Evolutionary conservation across 2,329 filamentous ascomycete genomes (phyloP).

Genomic region (Mollisia scopiformis): DNA sequence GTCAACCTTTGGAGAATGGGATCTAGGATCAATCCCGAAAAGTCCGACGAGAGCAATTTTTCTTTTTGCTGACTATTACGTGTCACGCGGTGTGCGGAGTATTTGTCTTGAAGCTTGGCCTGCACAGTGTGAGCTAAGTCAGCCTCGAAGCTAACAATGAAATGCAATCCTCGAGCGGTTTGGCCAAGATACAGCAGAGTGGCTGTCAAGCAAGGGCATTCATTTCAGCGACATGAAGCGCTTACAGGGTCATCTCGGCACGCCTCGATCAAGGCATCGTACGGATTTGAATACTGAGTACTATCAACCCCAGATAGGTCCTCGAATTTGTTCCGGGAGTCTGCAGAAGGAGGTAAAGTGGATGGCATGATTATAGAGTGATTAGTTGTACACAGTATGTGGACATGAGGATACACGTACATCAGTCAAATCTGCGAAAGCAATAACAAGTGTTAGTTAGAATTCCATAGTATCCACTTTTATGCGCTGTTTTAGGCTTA

Average conservation of each 20-base stretch:
- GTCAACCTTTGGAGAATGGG: slow-evolving; percentile 73
- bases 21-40: slow-evolving; percentile 75
- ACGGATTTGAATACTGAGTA: slow-evolving; percentile 33
- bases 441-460: no score
- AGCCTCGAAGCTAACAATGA: no score
- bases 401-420: no score
- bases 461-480: no score
- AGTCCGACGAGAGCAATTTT: slow-evolving; percentile 71
- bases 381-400: neutral
- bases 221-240: no score
- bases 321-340: slow-evolving; percentile 37
- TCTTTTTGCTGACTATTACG: slow-evolving; percentile 77
- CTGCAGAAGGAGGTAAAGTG: slow-evolving; percentile 19
- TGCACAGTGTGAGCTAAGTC: slow-evolving; percentile 11
- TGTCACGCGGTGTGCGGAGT: slow-evolving; percentile 72
- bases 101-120: slow-evolving; percentile 45
- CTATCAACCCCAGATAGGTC: slow-evolving; percentile 38
- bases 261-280: slow-evolving; percentile 39
- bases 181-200: no score
- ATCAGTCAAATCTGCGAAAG: no score
- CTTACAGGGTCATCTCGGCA: slow-evolving; percentile 36
- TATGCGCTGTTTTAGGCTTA: no score
- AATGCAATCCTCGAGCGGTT: no score
- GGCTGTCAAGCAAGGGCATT: slow-evolving; percentile 8
- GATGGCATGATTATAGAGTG: slow-evolving; percentile 3